Conservation (phyloP, 2,329 filamentous ascomycete species). For the Diaporthe capsici region DNA sequence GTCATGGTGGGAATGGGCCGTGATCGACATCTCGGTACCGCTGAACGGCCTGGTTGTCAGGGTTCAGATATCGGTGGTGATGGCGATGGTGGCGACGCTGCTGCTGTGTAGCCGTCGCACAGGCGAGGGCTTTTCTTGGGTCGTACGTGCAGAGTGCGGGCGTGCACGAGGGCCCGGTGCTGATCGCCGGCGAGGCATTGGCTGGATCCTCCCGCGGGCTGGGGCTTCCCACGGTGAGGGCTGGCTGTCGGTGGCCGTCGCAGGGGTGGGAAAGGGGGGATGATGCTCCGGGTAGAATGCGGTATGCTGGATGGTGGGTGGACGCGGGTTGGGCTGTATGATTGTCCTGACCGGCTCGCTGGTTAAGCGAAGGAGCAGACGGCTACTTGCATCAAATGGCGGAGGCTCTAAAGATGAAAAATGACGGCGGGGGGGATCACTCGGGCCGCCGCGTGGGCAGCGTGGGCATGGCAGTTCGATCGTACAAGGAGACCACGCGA, state of each 20-base stretch:
- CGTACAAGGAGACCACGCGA: background rate
- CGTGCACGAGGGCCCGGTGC: background rate
- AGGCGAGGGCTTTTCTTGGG: background rate
- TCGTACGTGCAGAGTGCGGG: background rate
- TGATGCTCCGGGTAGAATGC: background rate
- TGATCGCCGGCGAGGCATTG: background rate
- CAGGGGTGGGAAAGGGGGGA: background rate
- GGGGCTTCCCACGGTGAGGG: background rate
- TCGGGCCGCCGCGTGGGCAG: conserved; percentile 19
- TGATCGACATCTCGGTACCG: background rate
- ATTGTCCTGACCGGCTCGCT: background rate
- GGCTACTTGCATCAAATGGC: conserved; percentile 7
- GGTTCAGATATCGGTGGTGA: background rate
- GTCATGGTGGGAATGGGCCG: background rate
- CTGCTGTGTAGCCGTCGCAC: conserved; percentile 23
- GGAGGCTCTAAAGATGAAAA: background rate
- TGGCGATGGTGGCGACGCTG: background rate
- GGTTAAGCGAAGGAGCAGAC: background rate
- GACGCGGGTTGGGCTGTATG: too few relatives aligned
- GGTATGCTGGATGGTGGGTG: background rate
- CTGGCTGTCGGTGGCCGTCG: background rate
- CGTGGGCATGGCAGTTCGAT: conserved; percentile 10
- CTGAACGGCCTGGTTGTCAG: background rate
- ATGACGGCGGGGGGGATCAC: background rate
- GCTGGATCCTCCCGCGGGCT: background rate